These are phyloP conservation scores for Xylariales sp. DNA, from an alignment of 2,329 filamentous ascomycete genomes.

Conservation along the genomic window DNA sequence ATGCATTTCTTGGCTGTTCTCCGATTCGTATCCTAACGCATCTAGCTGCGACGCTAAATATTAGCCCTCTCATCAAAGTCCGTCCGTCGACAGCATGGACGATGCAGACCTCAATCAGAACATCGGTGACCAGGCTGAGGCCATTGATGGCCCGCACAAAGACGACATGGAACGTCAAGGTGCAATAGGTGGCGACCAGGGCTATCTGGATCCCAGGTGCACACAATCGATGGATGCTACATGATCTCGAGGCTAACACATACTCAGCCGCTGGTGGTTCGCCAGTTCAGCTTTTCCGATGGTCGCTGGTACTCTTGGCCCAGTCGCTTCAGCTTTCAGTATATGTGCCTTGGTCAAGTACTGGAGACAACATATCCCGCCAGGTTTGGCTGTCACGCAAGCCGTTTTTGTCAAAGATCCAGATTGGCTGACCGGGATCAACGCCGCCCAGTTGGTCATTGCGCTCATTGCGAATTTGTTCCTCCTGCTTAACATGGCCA, in stretches of 20 bases:
- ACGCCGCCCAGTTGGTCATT: slow-evolving; percentile 70
- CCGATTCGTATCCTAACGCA: background rate
- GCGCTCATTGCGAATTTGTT: slow-evolving; percentile 77
- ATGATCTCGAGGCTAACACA: background rate
- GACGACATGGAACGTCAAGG: slow-evolving; percentile 21
- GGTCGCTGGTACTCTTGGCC: slow-evolving; percentile 77
- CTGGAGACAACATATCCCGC: slow-evolving; percentile 61
- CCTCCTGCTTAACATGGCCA: slow-evolving; percentile 82
- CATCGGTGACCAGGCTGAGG: slow-evolving; percentile 30
- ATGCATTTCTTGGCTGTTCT: background rate
- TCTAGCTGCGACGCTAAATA: background rate
- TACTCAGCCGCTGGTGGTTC: slow-evolving; percentile 56
- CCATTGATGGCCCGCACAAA: slow-evolving; percentile 14
- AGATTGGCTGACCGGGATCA: slow-evolving; percentile 68
- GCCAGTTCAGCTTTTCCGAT: slow-evolving; percentile 66
- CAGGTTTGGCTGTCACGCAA: slow-evolving; percentile 40
- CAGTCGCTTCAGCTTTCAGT: slow-evolving; percentile 81
- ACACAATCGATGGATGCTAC: slow-evolving; percentile 9
- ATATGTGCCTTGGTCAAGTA: slow-evolving; percentile 78
- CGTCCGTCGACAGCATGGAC: slow-evolving; percentile 32
- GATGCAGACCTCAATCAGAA: slow-evolving; percentile 34
- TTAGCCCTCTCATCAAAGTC: slow-evolving; percentile 9
- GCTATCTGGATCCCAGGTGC: slow-evolving; percentile 41
- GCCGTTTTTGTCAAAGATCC: slow-evolving; percentile 62
- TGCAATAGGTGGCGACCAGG: slow-evolving; percentile 33